Conservation (phyloP, 202 grass and related monocot genomes). For the Hordeum pubiflorum region DNA sequence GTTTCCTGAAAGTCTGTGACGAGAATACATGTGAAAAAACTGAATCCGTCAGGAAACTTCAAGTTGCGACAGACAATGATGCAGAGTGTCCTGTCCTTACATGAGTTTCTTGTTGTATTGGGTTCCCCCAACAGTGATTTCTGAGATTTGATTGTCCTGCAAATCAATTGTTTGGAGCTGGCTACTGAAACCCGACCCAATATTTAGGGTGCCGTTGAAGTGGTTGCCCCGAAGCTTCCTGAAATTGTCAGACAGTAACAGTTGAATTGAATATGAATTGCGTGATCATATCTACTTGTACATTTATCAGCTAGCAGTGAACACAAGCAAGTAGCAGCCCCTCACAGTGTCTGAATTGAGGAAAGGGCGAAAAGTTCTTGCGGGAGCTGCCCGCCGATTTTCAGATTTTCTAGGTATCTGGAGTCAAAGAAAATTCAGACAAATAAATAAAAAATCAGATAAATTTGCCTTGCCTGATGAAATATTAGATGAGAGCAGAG, state of each 20-base stretch:
- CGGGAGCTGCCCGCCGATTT: constrained; percentile 46
- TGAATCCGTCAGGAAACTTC: neutral
- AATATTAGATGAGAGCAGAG: neutral
- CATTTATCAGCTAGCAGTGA: neutral
- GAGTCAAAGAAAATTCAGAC: neutral
- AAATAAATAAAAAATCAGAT: neutral
- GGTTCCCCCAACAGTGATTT: constrained; percentile 21
- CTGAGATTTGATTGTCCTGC: constrained; percentile 36
- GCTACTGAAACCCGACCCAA: constrained; percentile 36
- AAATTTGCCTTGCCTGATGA: neutral
- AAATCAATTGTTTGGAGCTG: constrained; percentile 66
- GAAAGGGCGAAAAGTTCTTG: constrained; percentile 49
- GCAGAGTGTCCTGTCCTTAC: constrained; percentile 25
- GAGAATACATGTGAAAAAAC: neutral
- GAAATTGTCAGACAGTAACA: neutral
- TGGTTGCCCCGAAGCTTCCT: constrained; percentile 58
- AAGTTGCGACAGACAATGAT: neutral
- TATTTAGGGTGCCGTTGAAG: constrained; percentile 61
- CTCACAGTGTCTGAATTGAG: constrained; percentile 71
- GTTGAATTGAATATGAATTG: neutral
- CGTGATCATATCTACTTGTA: neutral
- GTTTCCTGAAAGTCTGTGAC: constrained; percentile 58
- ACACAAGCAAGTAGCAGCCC: neutral
- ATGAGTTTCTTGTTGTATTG: constrained; percentile 44
- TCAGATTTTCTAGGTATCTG: constrained; percentile 64